Evolutionary conservation across 108 stramenopile species (phyloP).

Genomic region (Skeletonema potamos): DNA sequence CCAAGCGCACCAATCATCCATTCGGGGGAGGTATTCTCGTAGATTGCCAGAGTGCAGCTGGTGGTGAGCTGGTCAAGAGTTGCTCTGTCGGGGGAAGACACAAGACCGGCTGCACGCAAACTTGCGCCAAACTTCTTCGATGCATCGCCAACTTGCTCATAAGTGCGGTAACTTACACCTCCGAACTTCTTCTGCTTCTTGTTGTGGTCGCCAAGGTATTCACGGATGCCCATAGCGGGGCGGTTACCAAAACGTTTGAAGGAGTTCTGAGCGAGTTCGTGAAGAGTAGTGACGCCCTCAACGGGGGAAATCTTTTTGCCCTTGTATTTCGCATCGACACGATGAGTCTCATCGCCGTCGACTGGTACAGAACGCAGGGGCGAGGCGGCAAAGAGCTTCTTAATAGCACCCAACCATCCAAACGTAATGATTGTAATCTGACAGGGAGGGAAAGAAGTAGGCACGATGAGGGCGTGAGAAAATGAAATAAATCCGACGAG

Average conservation of each 20-base stretch:
- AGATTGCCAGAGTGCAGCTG: constrained; percentile 87
- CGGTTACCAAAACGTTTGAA: constrained; percentile 47
- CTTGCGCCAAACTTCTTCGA: constrained; percentile 83
- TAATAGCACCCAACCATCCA: constrained; percentile 22
- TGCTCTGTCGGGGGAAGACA: constrained; percentile 57
- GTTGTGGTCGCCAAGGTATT: constrained; percentile 71
- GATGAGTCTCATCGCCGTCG: constrained; percentile 64
- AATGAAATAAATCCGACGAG: not conserved
- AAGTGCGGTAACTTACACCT: constrained; percentile 59
- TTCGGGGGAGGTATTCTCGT: constrained; percentile 89
- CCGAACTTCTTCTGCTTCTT: constrained; percentile 80
- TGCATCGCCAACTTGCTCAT: constrained; percentile 65
- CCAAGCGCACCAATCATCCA: constrained; percentile 90
- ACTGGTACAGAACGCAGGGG: constrained; percentile 72
- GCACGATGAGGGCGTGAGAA: not conserved
- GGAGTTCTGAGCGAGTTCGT: constrained; percentile 57
- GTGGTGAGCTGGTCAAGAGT: constrained; percentile 76
- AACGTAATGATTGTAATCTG: not conserved
- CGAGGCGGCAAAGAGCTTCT: constrained; percentile 50
- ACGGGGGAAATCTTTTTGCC: constrained; percentile 47
- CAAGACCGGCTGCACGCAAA: constrained; percentile 63
- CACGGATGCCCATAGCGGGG: constrained; percentile 70
- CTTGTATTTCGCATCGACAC: constrained; percentile 57
- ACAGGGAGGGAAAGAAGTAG: not conserved
- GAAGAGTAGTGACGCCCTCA: constrained; percentile 67